Base-by-base conservation (phyloP, 1,139 yeast genomes). In the Blastobotrys malaysiensis region DNA sequence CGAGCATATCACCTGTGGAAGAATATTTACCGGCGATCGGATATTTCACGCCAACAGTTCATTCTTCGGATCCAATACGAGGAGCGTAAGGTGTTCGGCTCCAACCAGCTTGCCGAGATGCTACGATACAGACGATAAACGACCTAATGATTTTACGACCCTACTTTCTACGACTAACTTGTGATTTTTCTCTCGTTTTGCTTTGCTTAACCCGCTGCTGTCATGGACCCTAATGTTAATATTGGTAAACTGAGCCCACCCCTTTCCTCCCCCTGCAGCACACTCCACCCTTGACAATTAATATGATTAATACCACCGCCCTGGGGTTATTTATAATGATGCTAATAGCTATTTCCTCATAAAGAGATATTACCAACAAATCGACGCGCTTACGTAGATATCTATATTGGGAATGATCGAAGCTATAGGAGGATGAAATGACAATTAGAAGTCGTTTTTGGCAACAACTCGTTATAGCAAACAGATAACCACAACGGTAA, bases 91-190 rank as follows among this genome's bases (percentile, higher is more conserved):
- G 50, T 52, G 5, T 57, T 58, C 43, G 63, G 63, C 6, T 52
- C 54, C 5, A 59, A 60, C 45, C 56, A 55, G 39, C 52, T 60
- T 11, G 55, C 59, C 39, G 58, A 57, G 19, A 56, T 57, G 59
- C 50, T 58, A 18, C 21, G 47, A 27, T 24, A 27, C 14, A 14
- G 50, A 24, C 46, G 50, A 24, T 45, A 21, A 24, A 22, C 48
- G 31, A 14, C 21, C 3, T 45, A 7, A 22, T n/a, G 27, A 21
- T 11, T 24, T 14, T n/a, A 21, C 27, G 47, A 24, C 16, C n/a
- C n/a, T n/a, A n/a, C n/a, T 21, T 11, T 18, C 45, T 43, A 43
- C 24, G 45, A 43, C 45, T 18, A 16, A 5, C 19, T n/a, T 39
- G 2, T 16, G 44, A 13, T 43, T 31, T 31, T 31, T 31, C 36